Base-by-base conservation (phyloP, 805 yeast genomes). In the Pichia exigua region DNA sequence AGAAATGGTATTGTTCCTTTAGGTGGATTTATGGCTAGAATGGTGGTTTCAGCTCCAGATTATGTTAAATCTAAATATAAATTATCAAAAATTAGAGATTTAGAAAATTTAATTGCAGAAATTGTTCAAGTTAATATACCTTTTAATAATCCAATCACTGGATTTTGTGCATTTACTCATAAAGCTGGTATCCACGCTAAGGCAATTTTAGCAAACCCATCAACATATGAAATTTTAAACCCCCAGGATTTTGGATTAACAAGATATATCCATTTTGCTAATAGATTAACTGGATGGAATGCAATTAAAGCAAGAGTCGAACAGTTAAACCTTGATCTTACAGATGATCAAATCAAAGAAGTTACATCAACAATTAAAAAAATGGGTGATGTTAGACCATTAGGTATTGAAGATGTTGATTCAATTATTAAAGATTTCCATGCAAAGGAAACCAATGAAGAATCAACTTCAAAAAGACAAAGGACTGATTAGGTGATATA, bases 111-210 rank as follows among this genome's bases (percentile, higher is more conserved):
- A 67, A 79, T 78, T 48, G 82, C 82, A 27, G 83, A 78, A 47
- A 77, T 79, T 27, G 82, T 78, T 43, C 78, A 74, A 61, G 82
- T 78, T 49, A 78, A 78, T 58, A 73, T 78, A 57, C 83, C 83
- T 22, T 78, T 78, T 71, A 78, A 78, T 69, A 78, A 78, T 66
- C 83, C 83, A 54, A 77, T 78, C 61, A 78, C 83, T 45, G 83
- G 83, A 20, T 78, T 78, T 73, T 78, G 83, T 71, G 82, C 83
- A 44, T 78, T 78, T 66, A 78, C 83, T 43, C 83, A 78, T 66
- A 78, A 78, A 68, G 83, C 83, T 22, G 83, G 83, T 65, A 77
- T 78, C 56, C 83, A 78, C 56, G 83, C 83, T 52, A 77, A 78
- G 65, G 83, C 83, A 47, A 78, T 78, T 52, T 72, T 78, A 58